Percentiles rank a stretch among this genome's conserved stretches.
phyloP scores from a whole-genome alignment of 2,329 filamentous ascomycete species.

The Xylariaceae sp. region DNA sequence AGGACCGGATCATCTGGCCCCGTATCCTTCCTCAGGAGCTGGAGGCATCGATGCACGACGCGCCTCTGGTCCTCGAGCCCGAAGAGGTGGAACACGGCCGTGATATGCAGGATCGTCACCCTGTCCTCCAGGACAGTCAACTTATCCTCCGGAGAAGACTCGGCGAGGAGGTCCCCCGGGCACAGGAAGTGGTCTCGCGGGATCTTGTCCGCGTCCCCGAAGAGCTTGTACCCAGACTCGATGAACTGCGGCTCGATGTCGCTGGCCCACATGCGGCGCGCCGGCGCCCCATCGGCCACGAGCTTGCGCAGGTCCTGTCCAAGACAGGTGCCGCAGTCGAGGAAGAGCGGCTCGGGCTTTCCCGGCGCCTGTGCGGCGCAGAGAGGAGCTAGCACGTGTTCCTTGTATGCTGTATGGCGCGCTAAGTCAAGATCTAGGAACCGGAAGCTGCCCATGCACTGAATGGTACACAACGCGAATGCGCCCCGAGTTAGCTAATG shows the following conservation, averaged over 20 bases:
- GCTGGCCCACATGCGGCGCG: conserved; percentile 28
- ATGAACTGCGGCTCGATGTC: conserved; percentile 35
- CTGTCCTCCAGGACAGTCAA: conserved; percentile 30
- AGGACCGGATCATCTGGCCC: conserved; percentile 29
- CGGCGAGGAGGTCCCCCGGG: conserved; percentile 27
- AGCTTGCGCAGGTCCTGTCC: conserved; percentile 40
- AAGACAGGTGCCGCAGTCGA: conserved; percentile 39
- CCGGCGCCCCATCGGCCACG: conserved; percentile 30
- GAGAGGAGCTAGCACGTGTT: conserved; percentile 30
- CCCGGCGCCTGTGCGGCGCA: conserved; percentile 22
- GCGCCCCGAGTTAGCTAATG: no score
- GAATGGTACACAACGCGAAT: no score
- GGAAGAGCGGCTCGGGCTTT: conserved; percentile 27
- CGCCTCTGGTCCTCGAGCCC: conserved; percentile 30
- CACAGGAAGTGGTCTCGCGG: conserved; percentile 32
- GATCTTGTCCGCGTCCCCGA: conserved; percentile 32
- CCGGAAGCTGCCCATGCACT: conserved; percentile 37
- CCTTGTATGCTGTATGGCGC: conserved; percentile 21
- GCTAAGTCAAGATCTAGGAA: conserved; percentile 38
- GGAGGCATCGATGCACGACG: conserved; percentile 25
- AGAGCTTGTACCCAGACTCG: conserved; percentile 37
- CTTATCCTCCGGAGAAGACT: conserved; percentile 22
- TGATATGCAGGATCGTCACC: conserved; percentile 29
- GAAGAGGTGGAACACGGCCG: conserved; percentile 36
- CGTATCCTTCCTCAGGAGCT: conserved; percentile 26